Evolutionary conservation across 441 rosid genomes (phyloP).

Genomic region (Aquilaria agallochum): DNA sequence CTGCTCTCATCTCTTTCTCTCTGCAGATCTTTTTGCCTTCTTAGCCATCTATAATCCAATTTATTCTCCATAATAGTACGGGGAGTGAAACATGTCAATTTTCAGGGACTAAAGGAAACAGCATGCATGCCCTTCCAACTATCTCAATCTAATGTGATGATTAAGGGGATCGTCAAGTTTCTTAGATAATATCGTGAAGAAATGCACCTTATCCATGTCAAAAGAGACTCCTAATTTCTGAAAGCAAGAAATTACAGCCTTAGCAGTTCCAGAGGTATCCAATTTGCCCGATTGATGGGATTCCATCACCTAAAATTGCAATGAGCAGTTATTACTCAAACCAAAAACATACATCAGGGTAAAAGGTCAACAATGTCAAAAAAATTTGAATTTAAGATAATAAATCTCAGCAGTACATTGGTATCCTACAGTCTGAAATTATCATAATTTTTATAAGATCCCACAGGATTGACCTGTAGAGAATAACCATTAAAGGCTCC

Average conservation of each 20-base stretch:
- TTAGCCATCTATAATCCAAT: no score
- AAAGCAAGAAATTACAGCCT: conserved; percentile 91
- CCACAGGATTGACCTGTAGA: conserved; percentile 43
- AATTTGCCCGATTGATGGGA: conserved; percentile 89
- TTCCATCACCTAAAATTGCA: conserved; percentile 70
- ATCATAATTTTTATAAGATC: neutral
- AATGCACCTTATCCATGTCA: conserved; percentile 64
- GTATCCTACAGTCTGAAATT: no score
- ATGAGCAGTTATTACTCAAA: neutral
- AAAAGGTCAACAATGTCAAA: neutral
- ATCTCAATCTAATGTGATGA: no score
- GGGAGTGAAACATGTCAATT: no score
- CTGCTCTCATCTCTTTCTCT: no score
- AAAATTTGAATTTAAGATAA: no score
- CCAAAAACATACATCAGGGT: neutral
- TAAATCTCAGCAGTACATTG: no score
- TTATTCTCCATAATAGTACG: no score
- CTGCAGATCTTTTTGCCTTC: no score
- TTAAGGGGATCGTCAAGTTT: no score
- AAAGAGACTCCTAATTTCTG: conserved; percentile 79
- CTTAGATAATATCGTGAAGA: neutral
- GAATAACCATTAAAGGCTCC: conserved; percentile 88
- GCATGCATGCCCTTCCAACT: no score
- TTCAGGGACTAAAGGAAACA: no score
- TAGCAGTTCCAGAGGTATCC: conserved; percentile 92